Conservation (phyloP, 2,329 filamentous ascomycete genomes). For the Botryotinia convoluta region DNA sequence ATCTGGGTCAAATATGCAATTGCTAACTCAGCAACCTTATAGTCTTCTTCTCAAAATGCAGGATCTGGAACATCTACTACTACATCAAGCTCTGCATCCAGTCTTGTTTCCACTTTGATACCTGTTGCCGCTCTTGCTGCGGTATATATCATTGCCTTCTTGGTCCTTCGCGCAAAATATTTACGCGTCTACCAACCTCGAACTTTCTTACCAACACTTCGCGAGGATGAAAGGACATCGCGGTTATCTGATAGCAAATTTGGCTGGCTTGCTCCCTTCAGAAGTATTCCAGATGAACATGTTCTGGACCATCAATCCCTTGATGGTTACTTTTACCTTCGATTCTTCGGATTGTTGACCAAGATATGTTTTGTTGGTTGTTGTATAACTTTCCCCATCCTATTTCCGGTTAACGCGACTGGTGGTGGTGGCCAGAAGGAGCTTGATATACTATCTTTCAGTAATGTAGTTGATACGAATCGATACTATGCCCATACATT, state of each 20-base stretch:
- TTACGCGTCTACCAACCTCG: slow-evolving; percentile 52
- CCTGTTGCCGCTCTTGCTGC: slow-evolving; percentile 44
- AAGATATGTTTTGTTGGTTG: slow-evolving; percentile 80
- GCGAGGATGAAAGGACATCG: slow-evolving; percentile 54
- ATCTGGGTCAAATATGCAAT: background rate
- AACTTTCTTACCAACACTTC: slow-evolving; percentile 51
- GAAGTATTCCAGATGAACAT: slow-evolving; percentile 63
- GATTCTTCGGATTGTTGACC: slow-evolving; percentile 76
- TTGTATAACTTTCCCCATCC: slow-evolving; percentile 78
- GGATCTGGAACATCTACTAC: slow-evolving; percentile 10
- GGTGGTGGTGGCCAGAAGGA: slow-evolving; percentile 64
- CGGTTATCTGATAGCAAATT: slow-evolving; percentile 56
- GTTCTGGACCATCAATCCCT: slow-evolving; percentile 86
- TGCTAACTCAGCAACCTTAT: background rate
- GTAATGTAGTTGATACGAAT: slow-evolving; percentile 65
- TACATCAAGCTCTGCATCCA: slow-evolving; percentile 32
- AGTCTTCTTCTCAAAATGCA: background rate
- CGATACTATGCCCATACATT: slow-evolving; percentile 78
- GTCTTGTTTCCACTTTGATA: slow-evolving; percentile 49
- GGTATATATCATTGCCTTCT: slow-evolving; percentile 45
- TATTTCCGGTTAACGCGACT: slow-evolving; percentile 78
- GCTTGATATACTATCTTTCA: slow-evolving; percentile 76
- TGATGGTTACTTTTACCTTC: slow-evolving; percentile 86
- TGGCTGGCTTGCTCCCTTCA: slow-evolving; percentile 66
- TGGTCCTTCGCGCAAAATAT: slow-evolving; percentile 48